Evolutionary conservation across 176 grass and related monocot species (phyloP), one percentile per base, ranked within the genome.

Genomic region (Cenchrus americanus): DNA sequence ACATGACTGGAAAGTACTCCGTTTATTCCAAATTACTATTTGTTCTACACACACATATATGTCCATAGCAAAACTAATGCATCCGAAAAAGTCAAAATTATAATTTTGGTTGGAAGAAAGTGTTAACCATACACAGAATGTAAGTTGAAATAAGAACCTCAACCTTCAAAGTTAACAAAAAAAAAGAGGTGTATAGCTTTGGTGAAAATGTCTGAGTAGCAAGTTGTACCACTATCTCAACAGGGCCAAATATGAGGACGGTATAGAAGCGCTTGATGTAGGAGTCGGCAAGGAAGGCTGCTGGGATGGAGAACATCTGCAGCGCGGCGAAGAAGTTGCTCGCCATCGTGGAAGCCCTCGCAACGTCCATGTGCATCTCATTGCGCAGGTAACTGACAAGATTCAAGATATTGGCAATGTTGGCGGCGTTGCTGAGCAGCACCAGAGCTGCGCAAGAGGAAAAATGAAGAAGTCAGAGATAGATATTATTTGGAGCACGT

Each of bases 251-350:
- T 26, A 94, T 79, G 47, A 89, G 72, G 26, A 91, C 75, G 5
- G 84, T 79, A 62, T 89, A 89, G 26, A 89, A 87, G 22, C 92
- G 80, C 42, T 86, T 88, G 52, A 91, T 63, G 80, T 91, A 94
- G 19, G 92, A 94, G 60, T 94, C 92, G 0, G 92, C 87, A 14
- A 94, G 58, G 84, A 91, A 89, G 6, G 92, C 92, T 2, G 86
- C 89, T 0, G 87, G 68, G 52, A 94, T 71, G 43, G 92, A 84
- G 68, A 94, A 94, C 61, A 87, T 80, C 52, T 83, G 84, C 60
- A 80, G 55, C 3, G 86, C 86, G 0, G 86, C 92, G 5, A 89
- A 48, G 62, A 79, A 86, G 72, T 94, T 94, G 80, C 75, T 84
- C 8, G 85, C 44, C 8, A 62, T 91, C 0, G 86, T 94, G 0